Evolutionary conservation across 139 green algal genomes (phyloP).

Genomic region (Micractinium conductrix): DNA sequence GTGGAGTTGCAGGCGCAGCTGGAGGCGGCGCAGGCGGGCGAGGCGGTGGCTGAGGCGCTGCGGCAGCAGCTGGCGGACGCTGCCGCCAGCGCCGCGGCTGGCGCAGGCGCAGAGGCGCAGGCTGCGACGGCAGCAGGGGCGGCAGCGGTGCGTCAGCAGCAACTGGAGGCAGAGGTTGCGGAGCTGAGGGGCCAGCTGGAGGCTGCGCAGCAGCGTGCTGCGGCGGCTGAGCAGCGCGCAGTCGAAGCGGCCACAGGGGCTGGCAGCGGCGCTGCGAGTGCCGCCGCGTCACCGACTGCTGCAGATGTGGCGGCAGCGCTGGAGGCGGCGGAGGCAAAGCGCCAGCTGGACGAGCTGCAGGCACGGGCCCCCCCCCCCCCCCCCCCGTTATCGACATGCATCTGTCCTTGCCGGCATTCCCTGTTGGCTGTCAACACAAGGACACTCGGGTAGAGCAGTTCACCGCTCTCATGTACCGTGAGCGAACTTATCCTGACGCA

Average conservation of each 20-base stretch:
- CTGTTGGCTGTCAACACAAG: too few species aligned
- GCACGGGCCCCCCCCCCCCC: too few species aligned
- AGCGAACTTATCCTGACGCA: too few species aligned
- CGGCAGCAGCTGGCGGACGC: constrained; percentile 4
- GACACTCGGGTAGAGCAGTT: too few species aligned
- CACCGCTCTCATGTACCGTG: too few species aligned
- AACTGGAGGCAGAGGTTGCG: constrained; percentile 28
- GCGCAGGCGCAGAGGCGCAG: neutral
- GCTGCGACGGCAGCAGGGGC: neutral
- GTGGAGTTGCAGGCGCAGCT: constrained; percentile 35
- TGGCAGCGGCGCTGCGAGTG: too few species aligned
- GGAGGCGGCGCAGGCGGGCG: constrained; percentile 1
- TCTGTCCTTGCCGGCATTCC: too few species aligned
- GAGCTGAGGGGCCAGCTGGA: constrained; percentile 23
- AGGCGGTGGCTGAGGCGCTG: constrained; percentile 6
- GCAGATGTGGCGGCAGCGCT: neutral
- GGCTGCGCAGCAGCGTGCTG: constrained; percentile 21
- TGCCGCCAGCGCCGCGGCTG: too few species aligned
- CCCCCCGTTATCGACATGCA: too few species aligned
- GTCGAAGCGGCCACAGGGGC: neutral
- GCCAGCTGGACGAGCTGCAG: neutral
- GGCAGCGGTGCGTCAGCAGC: neutral
- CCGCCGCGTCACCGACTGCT: neutral
- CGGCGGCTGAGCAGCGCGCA: constrained; percentile 8
- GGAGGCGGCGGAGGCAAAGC: neutral